Conservation (phyloP, 306 rosid genomes). For the Medicago truncatula region DNA sequence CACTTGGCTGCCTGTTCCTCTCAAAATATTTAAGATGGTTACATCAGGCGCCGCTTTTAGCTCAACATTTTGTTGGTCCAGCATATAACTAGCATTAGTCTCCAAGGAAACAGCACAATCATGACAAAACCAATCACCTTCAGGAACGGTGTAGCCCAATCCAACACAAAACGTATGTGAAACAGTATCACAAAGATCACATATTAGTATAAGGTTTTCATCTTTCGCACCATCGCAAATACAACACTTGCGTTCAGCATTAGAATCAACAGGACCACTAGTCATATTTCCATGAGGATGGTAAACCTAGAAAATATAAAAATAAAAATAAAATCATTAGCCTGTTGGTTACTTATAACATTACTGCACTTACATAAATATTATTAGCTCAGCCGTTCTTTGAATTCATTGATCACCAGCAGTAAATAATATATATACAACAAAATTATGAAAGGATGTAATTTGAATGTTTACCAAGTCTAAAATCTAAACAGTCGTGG, state of each 20-base stretch:
- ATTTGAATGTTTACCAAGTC: not conserved
- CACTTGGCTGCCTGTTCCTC: conserved; percentile 39
- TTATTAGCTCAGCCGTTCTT: conserved; percentile 9
- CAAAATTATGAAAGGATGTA: not conserved
- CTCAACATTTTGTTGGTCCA: conserved; percentile 34
- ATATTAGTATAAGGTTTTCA: conserved; percentile 66
- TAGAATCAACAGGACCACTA: conserved; percentile 51
- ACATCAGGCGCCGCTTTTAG: conserved; percentile 32
- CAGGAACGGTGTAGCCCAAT: conserved; percentile 71
- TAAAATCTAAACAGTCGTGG: too few relatives aligned
- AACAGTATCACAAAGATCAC: conserved; percentile 75
- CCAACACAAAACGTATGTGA: conserved; percentile 87
- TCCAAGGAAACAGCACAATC: conserved; percentile 59
- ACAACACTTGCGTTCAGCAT: conserved; percentile 55
- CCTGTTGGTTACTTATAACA: not conserved
- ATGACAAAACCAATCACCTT: conserved; percentile 90
- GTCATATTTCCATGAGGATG: conserved; percentile 49
- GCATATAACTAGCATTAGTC: conserved; percentile 14
- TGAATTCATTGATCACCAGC: not conserved
- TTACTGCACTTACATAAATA: conserved; percentile 2
- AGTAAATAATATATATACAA: not conserved
- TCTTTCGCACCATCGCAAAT: conserved; percentile 56
- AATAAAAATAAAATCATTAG: not conserved
- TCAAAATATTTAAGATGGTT: conserved; percentile 42
- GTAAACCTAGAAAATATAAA: conserved; percentile 47